A percentile compares a stretch with the other conserved stretches of the same genome.
phyloP scores from a whole-genome alignment of 1,284 basidiomycete species.

The Melampsora americana region DNA sequence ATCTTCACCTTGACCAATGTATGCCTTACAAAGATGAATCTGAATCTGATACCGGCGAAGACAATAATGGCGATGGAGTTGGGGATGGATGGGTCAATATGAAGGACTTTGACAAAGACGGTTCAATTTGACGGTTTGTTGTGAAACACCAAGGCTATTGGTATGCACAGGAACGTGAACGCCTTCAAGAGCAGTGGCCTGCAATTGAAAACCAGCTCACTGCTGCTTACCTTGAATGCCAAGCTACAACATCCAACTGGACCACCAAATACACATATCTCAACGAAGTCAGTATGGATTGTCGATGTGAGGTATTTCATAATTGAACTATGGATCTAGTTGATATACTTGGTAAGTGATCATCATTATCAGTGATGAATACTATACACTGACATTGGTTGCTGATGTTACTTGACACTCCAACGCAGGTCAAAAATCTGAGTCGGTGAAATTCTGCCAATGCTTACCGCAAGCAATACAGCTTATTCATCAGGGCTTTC shows the following conservation, averaged over 20 bases:
- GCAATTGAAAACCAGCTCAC: neutral
- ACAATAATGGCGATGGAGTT: no score
- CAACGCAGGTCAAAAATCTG: neutral
- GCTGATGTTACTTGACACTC: no score
- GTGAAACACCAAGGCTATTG: no score
- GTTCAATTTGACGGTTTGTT: no score
- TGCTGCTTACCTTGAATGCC: no score
- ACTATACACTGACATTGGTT: neutral
- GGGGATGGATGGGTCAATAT: no score
- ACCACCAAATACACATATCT: neutral
- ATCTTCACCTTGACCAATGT: no score
- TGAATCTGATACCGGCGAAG: no score
- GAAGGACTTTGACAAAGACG: no score
- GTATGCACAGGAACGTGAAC: neutral
- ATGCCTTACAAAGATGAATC: no score
- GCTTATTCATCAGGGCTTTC: neutral
- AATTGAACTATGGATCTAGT: neutral
- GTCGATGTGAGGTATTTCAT: neutral
- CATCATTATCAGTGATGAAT: neutral
- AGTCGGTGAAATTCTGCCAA: neutral
- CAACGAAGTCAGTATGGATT: neutral
- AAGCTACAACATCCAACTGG: neutral
- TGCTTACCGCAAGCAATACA: neutral
- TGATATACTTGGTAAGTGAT: no score
- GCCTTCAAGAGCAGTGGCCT: neutral